Evolutionary conservation across 2,329 filamentous ascomycete genomes (phyloP).

Genomic region (Penicillium brevicompactum): DNA sequence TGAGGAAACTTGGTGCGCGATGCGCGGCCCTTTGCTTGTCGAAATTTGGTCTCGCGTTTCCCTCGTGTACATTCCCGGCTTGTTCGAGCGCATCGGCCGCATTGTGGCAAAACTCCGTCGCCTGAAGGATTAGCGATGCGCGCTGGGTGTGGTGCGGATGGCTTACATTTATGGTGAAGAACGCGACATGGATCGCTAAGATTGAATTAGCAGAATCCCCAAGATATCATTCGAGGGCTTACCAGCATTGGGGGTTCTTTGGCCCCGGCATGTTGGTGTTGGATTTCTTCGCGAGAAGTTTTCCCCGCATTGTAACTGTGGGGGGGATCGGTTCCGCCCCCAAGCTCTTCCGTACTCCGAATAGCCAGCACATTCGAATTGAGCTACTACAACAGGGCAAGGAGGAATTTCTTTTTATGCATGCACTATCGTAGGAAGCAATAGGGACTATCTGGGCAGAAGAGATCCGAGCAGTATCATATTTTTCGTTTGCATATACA

Average conservation of each 20-base stretch:
- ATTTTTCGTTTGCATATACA: no score
- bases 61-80: constrained; percentile 17
- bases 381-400: no score
- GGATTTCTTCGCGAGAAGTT: constrained; percentile 8
- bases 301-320: constrained; percentile 3
- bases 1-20: constrained; percentile 20
- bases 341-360: not conserved
- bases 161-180: constrained; percentile 24
- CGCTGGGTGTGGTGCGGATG: not conserved
- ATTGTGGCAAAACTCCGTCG: constrained; percentile 21
- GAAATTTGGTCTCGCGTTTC: constrained; percentile 14
- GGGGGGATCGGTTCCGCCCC: not conserved
- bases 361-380: no score
- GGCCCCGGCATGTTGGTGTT: constrained; percentile 10
- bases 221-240: not conserved
- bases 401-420: no score
- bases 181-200: constrained; percentile 22
- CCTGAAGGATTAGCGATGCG: constrained; percentile 9
- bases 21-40: constrained; percentile 11
- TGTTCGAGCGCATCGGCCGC: constrained; percentile 21
- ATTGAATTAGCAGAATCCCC: not conserved
- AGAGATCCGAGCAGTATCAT: no score
- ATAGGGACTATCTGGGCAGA: no score
- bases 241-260: constrained; percentile 20
- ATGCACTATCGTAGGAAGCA: no score